Evolutionary conservation across 2,329 filamentous ascomycete genomes (phyloP), one percentile per base, ranked within the genome.

Genomic region (Colletotrichum godetiae): DNA sequence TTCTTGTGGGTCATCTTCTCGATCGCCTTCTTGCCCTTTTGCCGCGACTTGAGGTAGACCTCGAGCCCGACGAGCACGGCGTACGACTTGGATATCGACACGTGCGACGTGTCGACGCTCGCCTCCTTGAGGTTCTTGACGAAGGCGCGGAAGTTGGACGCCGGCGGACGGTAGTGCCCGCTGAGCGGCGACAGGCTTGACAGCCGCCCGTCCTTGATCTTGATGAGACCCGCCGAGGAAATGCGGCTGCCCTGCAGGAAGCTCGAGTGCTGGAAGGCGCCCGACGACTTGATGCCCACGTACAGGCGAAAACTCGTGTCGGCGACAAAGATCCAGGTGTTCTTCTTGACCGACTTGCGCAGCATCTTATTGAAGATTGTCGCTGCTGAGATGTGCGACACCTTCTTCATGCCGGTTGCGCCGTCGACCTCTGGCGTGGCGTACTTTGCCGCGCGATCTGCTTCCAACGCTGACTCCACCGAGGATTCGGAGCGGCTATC

Each of bases 311-410:
- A 97, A 1, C 90, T 92, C 1, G 94, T 96, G 82, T 98, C 95
- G 29, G 93, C 93, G 8, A 95, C 95, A 78, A 97, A 98, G 76
- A 98, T 97, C 95, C 95, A 98, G 5, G 94, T 97, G 78, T 96
- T 95, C 75, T 95, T 95, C 81, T 92, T 93, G 52, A 95, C 93
- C 0, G 93, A 92, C 75, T 94, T 93, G 73, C 94, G 90, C 19
- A 97, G 87, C 6, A 97, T 86, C 75, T 93, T 93, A 81, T 97
- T 94, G 80, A 96, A 89, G 4, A 97, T 88, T 0, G 92, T 92
- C 0, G 92, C 90, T 1, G 93, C 90, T 5, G 90, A 93, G 3
- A 95, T 86, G 78, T 95, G 91, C 60, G 88, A 90, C 15, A 88
- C 80, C 75, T 85, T 87, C 74, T 84, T 83, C 33, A 85, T 52